phyloP scores from a whole-genome alignment of 345 rosid genomes.

The Zanthoxylum bungeanum region DNA sequence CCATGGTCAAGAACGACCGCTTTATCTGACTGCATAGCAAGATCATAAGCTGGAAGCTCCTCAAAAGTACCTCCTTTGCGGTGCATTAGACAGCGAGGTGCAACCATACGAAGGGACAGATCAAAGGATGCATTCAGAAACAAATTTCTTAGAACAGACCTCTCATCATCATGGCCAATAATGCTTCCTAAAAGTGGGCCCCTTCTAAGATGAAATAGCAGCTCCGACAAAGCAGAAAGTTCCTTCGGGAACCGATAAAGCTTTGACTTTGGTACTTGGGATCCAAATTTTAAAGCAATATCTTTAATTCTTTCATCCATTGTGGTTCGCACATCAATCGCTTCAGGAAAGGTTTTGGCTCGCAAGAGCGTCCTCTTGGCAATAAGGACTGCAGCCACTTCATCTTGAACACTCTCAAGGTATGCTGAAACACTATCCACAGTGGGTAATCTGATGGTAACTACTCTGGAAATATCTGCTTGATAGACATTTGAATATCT shows the following conservation, averaged over 20 bases:
- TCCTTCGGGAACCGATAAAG: conserved; percentile 82
- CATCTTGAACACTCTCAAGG: conserved; percentile 79
- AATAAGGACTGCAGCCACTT: conserved; percentile 84
- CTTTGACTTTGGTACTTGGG: conserved; percentile 82
- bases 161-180: conserved; percentile 97
- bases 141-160: conserved; percentile 78
- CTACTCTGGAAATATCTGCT: conserved; percentile 82
- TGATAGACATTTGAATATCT: conserved; percentile 78
- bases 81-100: conserved; percentile 94
- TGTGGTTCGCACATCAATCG: conserved; percentile 66
- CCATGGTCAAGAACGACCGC: conserved; percentile 99
- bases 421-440: conserved; percentile 86
- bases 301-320: conserved; percentile 95
- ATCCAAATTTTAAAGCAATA: conserved; percentile 70
- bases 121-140: conserved; percentile 90
- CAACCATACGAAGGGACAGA: conserved; percentile 91
- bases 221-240: conserved; percentile 69
- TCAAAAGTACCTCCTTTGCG: conserved; percentile 96
- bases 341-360: conserved; percentile 64
- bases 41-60: conserved; percentile 89
- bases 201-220: conserved; percentile 88
- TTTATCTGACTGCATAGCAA: conserved; percentile 92
- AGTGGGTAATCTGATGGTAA: conserved; percentile 75
- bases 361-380: conserved; percentile 82
- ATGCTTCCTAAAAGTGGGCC: conserved; percentile 94